These are phyloP conservation scores for Begonia peltatifolia DNA, from an alignment of 306 rosid genomes.

Conservation along the genomic window DNA sequence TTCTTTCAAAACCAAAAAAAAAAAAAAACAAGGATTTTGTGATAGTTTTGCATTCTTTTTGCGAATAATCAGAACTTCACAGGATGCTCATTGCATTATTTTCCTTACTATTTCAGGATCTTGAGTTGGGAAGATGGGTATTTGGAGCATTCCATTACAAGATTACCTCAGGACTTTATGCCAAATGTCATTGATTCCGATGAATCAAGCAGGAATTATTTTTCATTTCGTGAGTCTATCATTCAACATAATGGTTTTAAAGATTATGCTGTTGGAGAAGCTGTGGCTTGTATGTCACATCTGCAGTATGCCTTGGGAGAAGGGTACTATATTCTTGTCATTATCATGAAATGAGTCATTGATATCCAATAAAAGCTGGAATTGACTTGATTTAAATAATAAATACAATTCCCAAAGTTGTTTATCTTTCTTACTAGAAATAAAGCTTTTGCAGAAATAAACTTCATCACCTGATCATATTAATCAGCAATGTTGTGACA, in stretches of 20 bases:
- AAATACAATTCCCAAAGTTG: no score
- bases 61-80: slow-evolving; percentile 4
- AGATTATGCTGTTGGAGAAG: slow-evolving; percentile 30
- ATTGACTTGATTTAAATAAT: no score
- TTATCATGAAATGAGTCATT: slow-evolving; percentile 9
- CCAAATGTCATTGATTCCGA: slow-evolving; percentile 19
- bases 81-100: slow-evolving; percentile 12
- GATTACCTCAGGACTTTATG: slow-evolving; percentile 18
- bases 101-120: slow-evolving; percentile 32
- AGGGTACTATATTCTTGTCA: slow-evolving; percentile 39
- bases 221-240: slow-evolving; percentile 21
- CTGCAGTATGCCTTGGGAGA: slow-evolving; percentile 54
- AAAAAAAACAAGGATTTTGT: background rate
- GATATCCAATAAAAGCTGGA: background rate
- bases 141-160: slow-evolving; percentile 28
- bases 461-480: no score
- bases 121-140: slow-evolving; percentile 79
- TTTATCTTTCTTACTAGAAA: background rate
- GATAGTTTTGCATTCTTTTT: background rate
- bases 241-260: slow-evolving; percentile 13
- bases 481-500: no score
- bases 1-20: no score
- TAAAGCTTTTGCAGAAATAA: slow-evolving; percentile 10
- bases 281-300: slow-evolving; percentile 47
- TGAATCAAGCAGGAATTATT: slow-evolving; percentile 14